phyloP scores from a whole-genome alignment of 108 stramenopile genomes.

The Skeletonema costatum region DNA sequence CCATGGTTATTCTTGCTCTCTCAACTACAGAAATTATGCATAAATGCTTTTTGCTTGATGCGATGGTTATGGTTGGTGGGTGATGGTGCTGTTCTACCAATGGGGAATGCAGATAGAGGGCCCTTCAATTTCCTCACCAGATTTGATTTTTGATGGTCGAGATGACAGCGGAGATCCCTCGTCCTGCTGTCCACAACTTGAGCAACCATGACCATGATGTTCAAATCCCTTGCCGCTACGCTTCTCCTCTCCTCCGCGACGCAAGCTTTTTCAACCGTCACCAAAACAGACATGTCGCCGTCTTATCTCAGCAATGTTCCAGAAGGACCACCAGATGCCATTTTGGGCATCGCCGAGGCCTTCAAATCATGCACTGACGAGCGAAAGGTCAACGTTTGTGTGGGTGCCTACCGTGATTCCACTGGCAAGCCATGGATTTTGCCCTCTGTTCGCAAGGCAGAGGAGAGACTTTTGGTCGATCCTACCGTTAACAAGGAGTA shows the following conservation, averaged over 20 bases:
- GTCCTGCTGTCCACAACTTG: neutral
- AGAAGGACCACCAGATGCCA: slow-evolving; percentile 94
- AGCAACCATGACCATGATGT: neutral
- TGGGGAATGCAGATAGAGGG: too few species aligned
- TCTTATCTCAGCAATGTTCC: slow-evolving; percentile 65
- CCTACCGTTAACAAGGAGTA: slow-evolving; percentile 91
- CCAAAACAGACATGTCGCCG: slow-evolving; percentile 1
- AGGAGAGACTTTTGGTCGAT: slow-evolving; percentile 71
- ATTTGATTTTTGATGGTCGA: too few species aligned
- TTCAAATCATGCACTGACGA: slow-evolving; percentile 87
- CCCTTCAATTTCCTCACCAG: too few species aligned
- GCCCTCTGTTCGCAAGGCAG: slow-evolving; percentile 89
- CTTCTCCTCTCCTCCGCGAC: slow-evolving; percentile 13
- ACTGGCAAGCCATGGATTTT: slow-evolving; percentile 94
- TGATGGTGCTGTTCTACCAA: neutral
- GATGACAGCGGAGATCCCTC: too few species aligned
- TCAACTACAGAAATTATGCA: neutral
- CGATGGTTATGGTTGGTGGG: neutral
- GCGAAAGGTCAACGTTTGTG: slow-evolving; percentile 91
- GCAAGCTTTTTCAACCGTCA: slow-evolving; percentile 13
- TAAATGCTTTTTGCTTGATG: neutral
- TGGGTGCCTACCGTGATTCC: slow-evolving; percentile 95
- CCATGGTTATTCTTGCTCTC: slow-evolving; percentile 1
- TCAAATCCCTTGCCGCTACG: neutral
- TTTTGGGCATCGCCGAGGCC: slow-evolving; percentile 95